Base-by-base conservation (phyloP, 2,329 filamentous ascomycete genomes). In the Magnaporthales sp. region DNA sequence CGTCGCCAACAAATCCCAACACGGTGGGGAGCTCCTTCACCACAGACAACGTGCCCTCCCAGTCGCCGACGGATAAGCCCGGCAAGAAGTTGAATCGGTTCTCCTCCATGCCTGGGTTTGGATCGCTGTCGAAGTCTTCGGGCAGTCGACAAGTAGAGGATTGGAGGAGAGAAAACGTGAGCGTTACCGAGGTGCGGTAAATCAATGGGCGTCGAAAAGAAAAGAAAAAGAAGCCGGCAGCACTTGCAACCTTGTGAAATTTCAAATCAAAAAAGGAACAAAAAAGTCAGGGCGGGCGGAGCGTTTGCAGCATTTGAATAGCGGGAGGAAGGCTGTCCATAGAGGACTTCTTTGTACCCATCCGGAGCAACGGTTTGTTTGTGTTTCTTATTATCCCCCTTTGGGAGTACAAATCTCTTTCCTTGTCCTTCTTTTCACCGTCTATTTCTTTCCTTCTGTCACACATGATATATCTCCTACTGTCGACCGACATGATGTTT, bases 31-130 rank as follows among this genome's bases (percentile, higher is more conserved):
- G 67, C 71, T 74, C 66, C 67, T 67, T 71, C 54, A 68, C 74
- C 10, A 68, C 70, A 46, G 63, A 56, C 27, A 58, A 27, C 51
- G 30, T 58, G 46, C 62, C 62, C 7, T 26, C 38, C 26, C 19
- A 15, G 9, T 64, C 70, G 54, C 63, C 72, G 3, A 67, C 73
- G 9, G 72, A 75, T 63, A 80, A 82, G 65, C 70, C 74, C 0
- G 70, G 75, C 70, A 86, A 84, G 79, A 78, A 79, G 67, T 69
- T 84, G 71, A 83, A 84, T 77, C 79, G 84, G 65, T 82, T 85
- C 76, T 84, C 82, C 68, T 82, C 82, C 29, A 85, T 87, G 76
- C 81, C 84, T 3, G 81, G 81, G 62, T 86, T 87, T 67, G 81
- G 82, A 51, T 81, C 79, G 11, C 67, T 70, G 62, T 73, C 72